A percentile compares a stretch with the other conserved stretches of the same genome.
phyloP scores from a whole-genome alignment of 805 yeast genomes.

The Cyberlindnera subsufficiens region DNA sequence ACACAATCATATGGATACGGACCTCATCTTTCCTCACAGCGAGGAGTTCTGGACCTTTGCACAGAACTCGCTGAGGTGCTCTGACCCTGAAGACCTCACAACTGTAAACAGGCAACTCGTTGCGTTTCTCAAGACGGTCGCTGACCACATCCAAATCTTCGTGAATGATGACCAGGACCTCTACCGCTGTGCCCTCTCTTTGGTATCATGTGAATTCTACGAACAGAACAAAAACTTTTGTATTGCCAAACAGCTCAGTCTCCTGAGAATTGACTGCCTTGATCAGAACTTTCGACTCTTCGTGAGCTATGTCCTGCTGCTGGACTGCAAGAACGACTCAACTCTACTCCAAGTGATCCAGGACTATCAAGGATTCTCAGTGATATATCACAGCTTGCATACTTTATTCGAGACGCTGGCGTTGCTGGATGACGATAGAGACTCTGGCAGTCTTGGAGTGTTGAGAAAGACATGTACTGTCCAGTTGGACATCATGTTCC shows the following conservation, averaged over 20 bases:
- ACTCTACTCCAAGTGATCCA: conserved; percentile 39
- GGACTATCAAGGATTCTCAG: conserved; percentile 47
- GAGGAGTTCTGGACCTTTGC: conserved; percentile 19
- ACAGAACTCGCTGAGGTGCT: conserved; percentile 10
- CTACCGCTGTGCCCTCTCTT: conserved; percentile 29
- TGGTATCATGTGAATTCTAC: conserved; percentile 31
- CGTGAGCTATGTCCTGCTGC: conserved; percentile 36
- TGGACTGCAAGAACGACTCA: conserved; percentile 38
- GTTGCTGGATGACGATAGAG: conserved; percentile 22
- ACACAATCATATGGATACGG: conserved; percentile 13
- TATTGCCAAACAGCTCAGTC: conserved; percentile 41
- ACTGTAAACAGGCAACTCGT: conserved; percentile 18
- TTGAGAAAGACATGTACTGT: conserved; percentile 34
- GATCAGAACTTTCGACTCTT: conserved; percentile 34
- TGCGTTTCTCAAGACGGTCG: conserved; percentile 16
- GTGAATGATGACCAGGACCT: conserved; percentile 26
- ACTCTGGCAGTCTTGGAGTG: conserved; percentile 27
- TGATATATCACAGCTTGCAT: conserved; percentile 37
- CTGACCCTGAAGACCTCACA: conserved; percentile 5
- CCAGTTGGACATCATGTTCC: conserved; percentile 48
- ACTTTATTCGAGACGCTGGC: conserved; percentile 19
- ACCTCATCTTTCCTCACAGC: conserved; percentile 12
- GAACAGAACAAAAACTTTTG: conserved; percentile 37
- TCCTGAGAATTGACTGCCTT: conserved; percentile 31
- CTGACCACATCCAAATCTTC: conserved; percentile 20